These are phyloP conservation scores for Colletotrichum sublineola DNA, from an alignment of 2,329 filamentous ascomycete genomes.

Conservation along the genomic window DNA sequence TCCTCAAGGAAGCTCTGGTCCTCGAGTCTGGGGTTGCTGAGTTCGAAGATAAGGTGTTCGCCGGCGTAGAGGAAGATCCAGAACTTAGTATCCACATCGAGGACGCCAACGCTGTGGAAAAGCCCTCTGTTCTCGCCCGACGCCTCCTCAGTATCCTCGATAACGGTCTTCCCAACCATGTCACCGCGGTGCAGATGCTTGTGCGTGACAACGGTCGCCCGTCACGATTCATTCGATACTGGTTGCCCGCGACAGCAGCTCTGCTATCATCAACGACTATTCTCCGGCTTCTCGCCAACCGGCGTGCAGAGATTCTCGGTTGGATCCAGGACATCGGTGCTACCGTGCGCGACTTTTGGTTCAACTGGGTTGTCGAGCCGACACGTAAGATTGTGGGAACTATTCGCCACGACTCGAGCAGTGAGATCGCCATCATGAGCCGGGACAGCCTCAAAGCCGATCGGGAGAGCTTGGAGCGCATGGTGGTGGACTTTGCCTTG, in stretches of 20 bases:
- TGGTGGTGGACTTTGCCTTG: slow-evolving; percentile 96
- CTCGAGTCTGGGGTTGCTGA: slow-evolving; percentile 73
- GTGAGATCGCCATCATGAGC: slow-evolving; percentile 97
- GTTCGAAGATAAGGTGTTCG: slow-evolving; percentile 76
- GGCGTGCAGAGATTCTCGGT: slow-evolving; percentile 79
- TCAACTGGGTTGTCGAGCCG: slow-evolving; percentile 95
- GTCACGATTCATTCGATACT: slow-evolving; percentile 82
- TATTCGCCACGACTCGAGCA: slow-evolving; percentile 91
- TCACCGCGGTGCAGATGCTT: slow-evolving; percentile 65
- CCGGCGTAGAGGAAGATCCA: slow-evolving; percentile 71
- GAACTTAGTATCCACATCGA: slow-evolving; percentile 68
- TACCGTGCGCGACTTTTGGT: slow-evolving; percentile 90
- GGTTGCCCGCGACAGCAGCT: slow-evolving; percentile 80
- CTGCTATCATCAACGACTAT: slow-evolving; percentile 88
- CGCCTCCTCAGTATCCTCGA: slow-evolving; percentile 79
- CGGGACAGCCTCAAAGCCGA: slow-evolving; percentile 91
- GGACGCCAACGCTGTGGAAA: slow-evolving; percentile 59
- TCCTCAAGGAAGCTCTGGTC: slow-evolving; percentile 78
- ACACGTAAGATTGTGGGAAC: slow-evolving; percentile 86
- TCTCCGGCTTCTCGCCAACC: slow-evolving; percentile 81
- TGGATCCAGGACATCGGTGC: slow-evolving; percentile 85
- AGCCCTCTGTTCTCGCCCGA: slow-evolving; percentile 72
- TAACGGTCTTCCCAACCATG: slow-evolving; percentile 76
- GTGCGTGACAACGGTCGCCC: slow-evolving; percentile 80
- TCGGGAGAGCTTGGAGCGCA: slow-evolving; percentile 90